Base-by-base conservation (phyloP, 108 stramenopile genomes). In the Hondaea fermentalgiana region DNA sequence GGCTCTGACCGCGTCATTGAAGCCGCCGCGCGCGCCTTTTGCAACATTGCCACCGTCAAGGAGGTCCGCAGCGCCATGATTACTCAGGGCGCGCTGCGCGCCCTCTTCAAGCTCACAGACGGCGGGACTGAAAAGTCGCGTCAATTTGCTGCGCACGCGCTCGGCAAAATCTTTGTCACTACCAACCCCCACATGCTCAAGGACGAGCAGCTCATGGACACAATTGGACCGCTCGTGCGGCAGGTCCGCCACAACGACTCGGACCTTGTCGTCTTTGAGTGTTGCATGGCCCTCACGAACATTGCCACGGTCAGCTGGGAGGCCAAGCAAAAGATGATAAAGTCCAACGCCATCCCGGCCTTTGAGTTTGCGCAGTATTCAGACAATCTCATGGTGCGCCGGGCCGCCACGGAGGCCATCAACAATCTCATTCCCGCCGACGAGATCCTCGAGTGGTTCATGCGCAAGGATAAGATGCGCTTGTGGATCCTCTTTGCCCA, bases 381-480 rank as follows among this genome's bases (percentile, higher is more conserved):
- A 14, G 97, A 98, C 64, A 96, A 99, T 87, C 94, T 94, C 47
- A 92, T 98, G 96, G 97, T 99, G 10, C 94, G 97, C 53, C 93
- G 95, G 60, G 98, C 99, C 29, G 97, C 97, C 29, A 98, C 98
- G 17, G 98, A 99, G 93, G 96, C 97, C 35, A 60, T 98, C 92
- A 92, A 93, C 90, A 99, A 99, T 92, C 92, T 99, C 92, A 90
- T 97, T 0, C 94, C 94, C 12, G 93, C 96, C 90, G 92, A 95
- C 49, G 88, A 92, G 44, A 93, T 97, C 90, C 92, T 97, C 91
- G 89, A 95, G 60, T 87, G 95, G 88, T 91, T 98, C 57, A 25
- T 55, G 44, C 92, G 95, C 59, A 87, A 91, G 21, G 97, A 97
- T 3, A 96, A 96, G 91, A 88, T 97, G n/a, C 92, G 93, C 57